Conservation (phyloP, 2,329 filamentous ascomycete species). For the Fusarium protoensiforme region DNA sequence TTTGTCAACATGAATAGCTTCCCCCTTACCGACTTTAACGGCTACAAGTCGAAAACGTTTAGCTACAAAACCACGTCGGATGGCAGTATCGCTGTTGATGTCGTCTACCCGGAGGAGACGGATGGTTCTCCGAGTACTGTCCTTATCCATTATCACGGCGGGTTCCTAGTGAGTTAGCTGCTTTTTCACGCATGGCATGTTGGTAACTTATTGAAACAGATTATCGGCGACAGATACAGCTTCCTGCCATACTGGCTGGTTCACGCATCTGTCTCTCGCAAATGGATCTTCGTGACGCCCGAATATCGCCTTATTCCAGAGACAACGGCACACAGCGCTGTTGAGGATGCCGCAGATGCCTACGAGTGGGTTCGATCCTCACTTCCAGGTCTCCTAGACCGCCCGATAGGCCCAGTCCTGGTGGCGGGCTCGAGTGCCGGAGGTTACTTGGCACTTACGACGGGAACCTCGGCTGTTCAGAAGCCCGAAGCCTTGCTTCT, state of each 20-base stretch:
- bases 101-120: constrained; percentile 26
- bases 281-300: constrained; percentile 38
- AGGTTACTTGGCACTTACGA: constrained; percentile 29
- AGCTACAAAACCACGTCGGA: constrained; percentile 20
- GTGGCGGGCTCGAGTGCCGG: constrained; percentile 37
- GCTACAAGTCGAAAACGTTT: constrained; percentile 30
- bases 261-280: constrained; percentile 26
- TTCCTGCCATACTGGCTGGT: constrained; percentile 36
- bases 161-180: constrained; percentile 15
- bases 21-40: constrained; percentile 4
- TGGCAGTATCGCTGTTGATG: constrained; percentile 29
- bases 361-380: constrained; percentile 33
- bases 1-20: not conserved
- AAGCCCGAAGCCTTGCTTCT: constrained; percentile 25
- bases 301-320: constrained; percentile 39
- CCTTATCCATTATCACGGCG: constrained; percentile 36
- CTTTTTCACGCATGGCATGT: rapidly evolving
- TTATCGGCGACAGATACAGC: constrained; percentile 36
- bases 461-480: not conserved
- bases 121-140: constrained; percentile 17
- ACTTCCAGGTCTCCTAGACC: constrained; percentile 7
- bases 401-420: constrained; percentile 17
- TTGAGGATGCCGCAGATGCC: constrained; percentile 31
- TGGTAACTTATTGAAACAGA: constrained; percentile 5
- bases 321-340: constrained; percentile 26